Percentiles rank a stretch among this genome's conserved stretches.
These are phyloP conservation scores for Penicillium olsonii DNA, from an alignment of 2,329 filamentous ascomycete genomes.

Conservation along the genomic window DNA sequence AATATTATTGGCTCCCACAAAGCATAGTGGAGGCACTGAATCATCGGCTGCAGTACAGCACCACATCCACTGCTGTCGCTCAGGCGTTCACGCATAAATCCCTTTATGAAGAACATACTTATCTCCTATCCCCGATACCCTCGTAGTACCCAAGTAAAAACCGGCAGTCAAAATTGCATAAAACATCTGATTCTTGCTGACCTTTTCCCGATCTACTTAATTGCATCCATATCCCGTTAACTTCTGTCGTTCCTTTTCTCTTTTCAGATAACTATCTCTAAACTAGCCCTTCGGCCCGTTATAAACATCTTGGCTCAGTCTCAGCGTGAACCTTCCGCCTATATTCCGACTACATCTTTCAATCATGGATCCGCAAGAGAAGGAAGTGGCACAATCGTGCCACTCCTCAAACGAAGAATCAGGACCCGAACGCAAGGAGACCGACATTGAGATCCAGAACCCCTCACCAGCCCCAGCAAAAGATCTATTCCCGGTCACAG, in stretches of 20 bases:
- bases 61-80: background rate
- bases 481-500: constrained; percentile 44
- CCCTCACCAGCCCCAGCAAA: background rate
- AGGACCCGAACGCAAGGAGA: background rate
- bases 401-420: background rate
- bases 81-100: background rate
- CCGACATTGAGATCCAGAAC: constrained; percentile 7
- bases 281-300: no score
- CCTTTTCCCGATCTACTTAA: background rate
- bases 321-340: background rate
- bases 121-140: no score
- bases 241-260: no score
- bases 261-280: no score
- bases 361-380: background rate
- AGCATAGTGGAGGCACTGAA: constrained; percentile 1
- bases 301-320: no score
- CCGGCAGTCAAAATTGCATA: background rate
- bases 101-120: no score
- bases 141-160: no score
- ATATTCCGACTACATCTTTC: background rate
- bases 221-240: background rate
- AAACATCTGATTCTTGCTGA: background rate
- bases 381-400: background rate
- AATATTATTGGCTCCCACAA: rapidly evolving
- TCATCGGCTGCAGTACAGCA: background rate